Evolutionary conservation across 2,329 filamentous ascomycete genomes (phyloP), one percentile per base, ranked within the genome.

Genomic region (Ceratocystis alfenasii): DNA sequence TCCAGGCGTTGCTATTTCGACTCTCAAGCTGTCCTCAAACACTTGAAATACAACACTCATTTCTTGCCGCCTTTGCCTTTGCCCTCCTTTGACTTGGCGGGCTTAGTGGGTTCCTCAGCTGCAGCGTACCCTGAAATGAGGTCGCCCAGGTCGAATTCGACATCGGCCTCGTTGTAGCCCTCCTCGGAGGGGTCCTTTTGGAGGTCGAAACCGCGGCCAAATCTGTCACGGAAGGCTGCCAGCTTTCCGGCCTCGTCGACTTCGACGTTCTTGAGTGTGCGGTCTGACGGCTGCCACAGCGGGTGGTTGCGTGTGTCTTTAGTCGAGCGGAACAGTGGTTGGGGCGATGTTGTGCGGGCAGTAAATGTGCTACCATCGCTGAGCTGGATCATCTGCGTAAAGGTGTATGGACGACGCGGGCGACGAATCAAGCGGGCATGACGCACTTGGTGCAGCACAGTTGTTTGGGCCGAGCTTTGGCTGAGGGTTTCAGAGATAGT

Each of bases 361-460:
- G 87, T 86, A 77, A 85, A 97, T 68, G 92, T 88, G 72, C 85
- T 89, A 71, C 94, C 94, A 79, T 99, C 94, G 50, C 88, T 90
- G 69, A 97, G 87, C 65, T 91, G 92, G 70, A 99, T 81, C 68
- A 99, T 83, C 78, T 99, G 94, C n/a, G 93, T 96, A 81, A 96
- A 97, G 70, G 87, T 90, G 81, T 96, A 97, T 53, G 94, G 93
- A 5, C 92, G 85, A 73, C 91, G 88, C n/a, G 91, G 91, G 17
- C 94, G 90, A 69, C 83, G 83, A 73, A 97, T 84, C 69, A 96
- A 88, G 28, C 89, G 91, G 64, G 94, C 94, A 74, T 90, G 85
- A 68, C 91, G 87, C 74, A 85, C 80, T 78, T 92, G 77, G 75
- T 70, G 70, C 55, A 74, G 72, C 68, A 72, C 68, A 4, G 66